These are phyloP conservation scores for Sugiyamaella mastotermitis DNA, from an alignment of 805 yeast species.

Conservation along the genomic window DNA sequence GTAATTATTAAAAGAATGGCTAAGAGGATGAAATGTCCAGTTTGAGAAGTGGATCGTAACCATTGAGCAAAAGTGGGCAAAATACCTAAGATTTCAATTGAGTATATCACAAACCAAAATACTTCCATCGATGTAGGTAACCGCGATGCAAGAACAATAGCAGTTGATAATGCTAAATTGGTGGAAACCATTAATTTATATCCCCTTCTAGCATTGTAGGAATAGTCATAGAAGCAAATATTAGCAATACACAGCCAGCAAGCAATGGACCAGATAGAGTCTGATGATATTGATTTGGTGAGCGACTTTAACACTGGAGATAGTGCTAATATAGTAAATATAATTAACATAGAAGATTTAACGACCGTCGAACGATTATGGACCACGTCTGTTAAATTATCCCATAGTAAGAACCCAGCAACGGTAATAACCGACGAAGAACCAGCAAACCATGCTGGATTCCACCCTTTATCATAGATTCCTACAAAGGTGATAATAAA, in stretches of 20 bases:
- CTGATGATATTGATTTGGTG: constrained; percentile 83
- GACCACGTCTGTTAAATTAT: constrained; percentile 1
- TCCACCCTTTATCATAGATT: constrained; percentile 28
- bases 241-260: constrained; percentile 71
- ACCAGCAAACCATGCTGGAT: constrained; percentile 28
- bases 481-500: constrained; percentile 68
- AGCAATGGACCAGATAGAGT: constrained; percentile 90
- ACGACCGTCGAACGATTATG: constrained; percentile 28
- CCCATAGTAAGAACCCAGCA: constrained; percentile 26
- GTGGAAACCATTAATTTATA: constrained; percentile 59
- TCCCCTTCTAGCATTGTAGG: constrained; percentile 38
- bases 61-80: constrained; percentile 65
- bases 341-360: constrained; percentile 64
- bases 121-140: constrained; percentile 67
- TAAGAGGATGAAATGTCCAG: constrained; percentile 26
- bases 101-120: constrained; percentile 72
- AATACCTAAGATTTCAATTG: constrained; percentile 64
- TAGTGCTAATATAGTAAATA: constrained; percentile 64
- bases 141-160: constrained; percentile 87
- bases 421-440: constrained; percentile 25
- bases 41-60: constrained; percentile 38
- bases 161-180: constrained; percentile 76
- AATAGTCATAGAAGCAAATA: constrained; percentile 61
- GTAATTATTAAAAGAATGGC: constrained; percentile 17
- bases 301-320: constrained; percentile 88